Evolutionary conservation across 2,329 filamentous ascomycete genomes (phyloP), one percentile per base, ranked within the genome.

Genomic region (Aspergillus pseudoglaucus): DNA sequence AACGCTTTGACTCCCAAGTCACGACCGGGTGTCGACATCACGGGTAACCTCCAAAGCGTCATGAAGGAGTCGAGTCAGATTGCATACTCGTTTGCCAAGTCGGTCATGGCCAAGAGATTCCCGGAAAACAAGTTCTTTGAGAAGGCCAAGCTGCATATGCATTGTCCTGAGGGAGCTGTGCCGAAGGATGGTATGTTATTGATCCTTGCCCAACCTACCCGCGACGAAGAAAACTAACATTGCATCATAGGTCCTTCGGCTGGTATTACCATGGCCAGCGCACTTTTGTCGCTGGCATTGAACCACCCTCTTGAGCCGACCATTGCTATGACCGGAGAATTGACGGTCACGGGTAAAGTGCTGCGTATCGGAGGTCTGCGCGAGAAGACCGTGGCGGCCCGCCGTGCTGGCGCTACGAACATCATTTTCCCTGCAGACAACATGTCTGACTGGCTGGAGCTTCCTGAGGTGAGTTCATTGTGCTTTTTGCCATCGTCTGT

Each of bases 11-110:
- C 82, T 9, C 78, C 84, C 23, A 79, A 79, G 49, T 91, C 88
- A 22, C 80, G 85, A 15, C 86, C 91, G 6, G 82, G 86, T 15
- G 76, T 98, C 39, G 88, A 95, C 63, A 90, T 90, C 51, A 98
- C 93, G 0, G 93, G 93, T 50, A 97, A 97, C 64, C 78, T 98
- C 43, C 93, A 95, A 74, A 82, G 82, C 14, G 93, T 98, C 35
- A 98, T 98, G 94, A 97, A 96, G 72, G 93, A 98, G 72, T 96
- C 90, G 2, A 93, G 90, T 0, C 78, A 83, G 2, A 96, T 98
- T 55, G 94, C 93, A 42, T 97, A 98, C 75, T 95, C 89, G 0
- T 98, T 95, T 63, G 85, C 89, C 61, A 97, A 97, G 74, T 84
- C 89, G 1, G 77, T 91, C 50, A 84, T 97, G 78, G 90, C 86